These are phyloP conservation scores for Tolypocladium amazonense DNA, from an alignment of 2,329 filamentous ascomycete genomes.

Conservation along the genomic window DNA sequence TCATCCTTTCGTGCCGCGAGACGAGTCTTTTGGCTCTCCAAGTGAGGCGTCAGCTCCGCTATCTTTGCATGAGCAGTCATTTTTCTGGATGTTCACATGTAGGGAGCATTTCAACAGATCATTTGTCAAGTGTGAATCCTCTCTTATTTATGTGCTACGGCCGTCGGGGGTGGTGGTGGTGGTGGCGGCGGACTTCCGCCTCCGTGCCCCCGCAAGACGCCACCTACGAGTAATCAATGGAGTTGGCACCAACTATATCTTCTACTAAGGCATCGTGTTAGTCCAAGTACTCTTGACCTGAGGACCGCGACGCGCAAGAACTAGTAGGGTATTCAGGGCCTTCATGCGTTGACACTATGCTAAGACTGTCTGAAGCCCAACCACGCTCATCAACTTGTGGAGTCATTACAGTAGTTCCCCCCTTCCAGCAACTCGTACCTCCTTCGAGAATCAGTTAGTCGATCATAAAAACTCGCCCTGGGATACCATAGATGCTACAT, in stretches of 20 bases:
- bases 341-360: neutral
- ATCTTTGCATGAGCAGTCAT: neutral
- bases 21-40: slow-evolving; percentile 24
- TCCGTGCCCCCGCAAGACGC: slow-evolving; percentile 1
- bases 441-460: neutral
- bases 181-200: slow-evolving; percentile 7
- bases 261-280: too few species aligned
- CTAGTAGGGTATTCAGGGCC: neutral
- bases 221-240: neutral
- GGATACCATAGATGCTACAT: neutral
- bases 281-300: neutral
- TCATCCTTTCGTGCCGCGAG: slow-evolving; percentile 19
- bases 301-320: neutral
- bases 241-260: neutral
- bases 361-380: neutral
- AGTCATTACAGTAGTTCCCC: neutral
- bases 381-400: neutral
- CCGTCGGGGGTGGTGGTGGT: too few species aligned
- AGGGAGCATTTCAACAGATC: neutral
- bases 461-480: neutral
- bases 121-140: neutral
- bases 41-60: neutral
- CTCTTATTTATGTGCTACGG: neutral
- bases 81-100: neutral
- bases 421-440: neutral